These are phyloP conservation scores for Colletotrichum orbiculare DNA, from an alignment of 2,329 filamentous ascomycete species.

Conservation along the genomic window DNA sequence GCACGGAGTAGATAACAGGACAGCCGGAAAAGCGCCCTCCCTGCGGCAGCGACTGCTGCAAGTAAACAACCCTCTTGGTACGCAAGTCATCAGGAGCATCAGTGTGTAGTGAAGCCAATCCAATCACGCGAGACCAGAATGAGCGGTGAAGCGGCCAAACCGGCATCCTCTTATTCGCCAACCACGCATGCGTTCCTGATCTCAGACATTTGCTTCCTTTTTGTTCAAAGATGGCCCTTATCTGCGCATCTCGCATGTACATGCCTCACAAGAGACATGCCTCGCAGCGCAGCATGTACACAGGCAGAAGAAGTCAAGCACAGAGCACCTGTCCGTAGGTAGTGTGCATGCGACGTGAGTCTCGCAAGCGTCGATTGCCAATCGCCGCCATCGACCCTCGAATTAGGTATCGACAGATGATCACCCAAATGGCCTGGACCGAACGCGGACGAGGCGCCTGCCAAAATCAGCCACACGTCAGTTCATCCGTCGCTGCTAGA, in stretches of 20 bases:
- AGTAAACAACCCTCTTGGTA: neutral
- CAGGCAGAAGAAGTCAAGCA: neutral
- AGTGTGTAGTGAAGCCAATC: neutral
- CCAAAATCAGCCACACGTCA: constrained; percentile 16
- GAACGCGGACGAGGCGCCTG: constrained; percentile 14
- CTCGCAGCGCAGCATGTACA: constrained; percentile 21
- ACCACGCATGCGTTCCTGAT: constrained; percentile 20
- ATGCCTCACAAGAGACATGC: constrained; percentile 25
- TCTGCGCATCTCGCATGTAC: constrained; percentile 26
- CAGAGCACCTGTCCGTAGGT: too few relatives aligned
- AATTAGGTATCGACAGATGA: neutral
- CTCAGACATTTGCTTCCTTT: constrained; percentile 10
- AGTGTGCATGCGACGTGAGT: neutral
- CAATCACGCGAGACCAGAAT: constrained; percentile 13
- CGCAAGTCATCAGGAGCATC: neutral
- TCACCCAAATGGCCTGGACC: neutral
- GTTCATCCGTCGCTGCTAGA: neutral
- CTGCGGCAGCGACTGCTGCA: neutral
- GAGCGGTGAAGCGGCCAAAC: constrained; percentile 28
- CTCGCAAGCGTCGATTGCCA: neutral
- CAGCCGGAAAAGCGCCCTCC: neutral
- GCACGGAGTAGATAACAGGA: neutral
- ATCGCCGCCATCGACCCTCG: neutral
- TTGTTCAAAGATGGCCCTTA: neutral
- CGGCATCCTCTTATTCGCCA: constrained; percentile 13